Base-by-base conservation (phyloP, 140 eudicot species). In the Artemisia princeps region DNA sequence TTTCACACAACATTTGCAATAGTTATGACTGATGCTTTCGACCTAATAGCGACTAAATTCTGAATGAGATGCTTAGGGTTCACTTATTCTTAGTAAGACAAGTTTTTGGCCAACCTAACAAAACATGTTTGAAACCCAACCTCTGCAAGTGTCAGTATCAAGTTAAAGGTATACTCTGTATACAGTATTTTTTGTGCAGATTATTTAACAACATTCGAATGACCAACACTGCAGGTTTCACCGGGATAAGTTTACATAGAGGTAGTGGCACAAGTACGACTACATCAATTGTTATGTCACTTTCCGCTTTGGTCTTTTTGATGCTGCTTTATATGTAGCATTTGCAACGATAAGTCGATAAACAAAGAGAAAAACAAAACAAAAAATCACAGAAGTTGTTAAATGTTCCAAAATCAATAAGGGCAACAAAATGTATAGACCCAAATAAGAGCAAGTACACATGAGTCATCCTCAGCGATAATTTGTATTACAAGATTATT, bases 161-260 rank as follows among this genome's bases (percentile, higher is more conserved):
- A 9, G 66, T 40, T 13, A 7, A 33, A 40, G 10, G 16, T 37
- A 19, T 5, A 16, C 1, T 2, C 4, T 33, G 16, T 62, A 40
- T 3, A 6, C 9, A 40, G 9, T 37, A 37, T 60, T 30, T 15
- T 50, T 55, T 45, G 30, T 20, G 28, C 40, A 14, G 4, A n/a
- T 53, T 63, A 56, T 13, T 40, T 45, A 63, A 63, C 40, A 13
- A 37, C 2, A 2, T 11, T 52, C 26, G 3, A 12, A 62, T 17
- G 2, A 52, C 60, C 60, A 75, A 75, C 55, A 13, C 24, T 53
- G 69, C 63, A 68, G 86, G 86, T 62, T 81, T 82, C 57, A 82
- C 23, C 2, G 81, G 83, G 55, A 70, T 67, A 14, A 81, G 83
- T 48, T 33, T 74, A 12, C 11, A 72, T 49, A 54, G 12, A 0